Conservation (phyloP, 129 eudicot species). For the Chrysanthemum lavandulifolium region DNA sequence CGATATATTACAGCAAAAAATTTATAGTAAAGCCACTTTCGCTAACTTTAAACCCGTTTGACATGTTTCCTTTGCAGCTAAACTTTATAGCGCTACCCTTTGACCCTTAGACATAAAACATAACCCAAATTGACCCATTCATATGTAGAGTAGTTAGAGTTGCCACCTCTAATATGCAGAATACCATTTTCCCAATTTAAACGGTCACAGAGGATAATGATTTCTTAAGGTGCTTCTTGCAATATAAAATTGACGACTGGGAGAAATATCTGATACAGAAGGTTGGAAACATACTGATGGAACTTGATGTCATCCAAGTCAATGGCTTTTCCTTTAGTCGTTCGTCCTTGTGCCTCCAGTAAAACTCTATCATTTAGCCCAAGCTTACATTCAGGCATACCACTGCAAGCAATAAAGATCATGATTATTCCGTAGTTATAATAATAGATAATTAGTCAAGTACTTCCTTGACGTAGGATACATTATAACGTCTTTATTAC, state of each 20-base stretch:
- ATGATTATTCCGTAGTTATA: neutral
- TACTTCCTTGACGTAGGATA: too few species aligned
- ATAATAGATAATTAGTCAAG: too few species aligned
- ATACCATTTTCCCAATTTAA: too few species aligned
- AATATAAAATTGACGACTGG: neutral
- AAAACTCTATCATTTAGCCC: conserved; percentile 92
- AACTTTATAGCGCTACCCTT: neutral
- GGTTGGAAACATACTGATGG: conserved; percentile 67
- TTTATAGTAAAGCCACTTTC: neutral
- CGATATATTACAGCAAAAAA: too few species aligned
- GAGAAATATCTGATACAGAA: neutral
- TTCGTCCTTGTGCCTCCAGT: conserved; percentile 92
- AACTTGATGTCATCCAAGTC: conserved; percentile 93
- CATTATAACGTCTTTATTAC: too few species aligned
- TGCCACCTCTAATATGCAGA: too few species aligned
- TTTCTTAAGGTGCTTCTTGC: conserved; percentile 2
- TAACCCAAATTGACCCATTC: neutral
- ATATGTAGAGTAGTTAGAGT: neutral
- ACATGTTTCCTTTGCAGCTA: neutral
- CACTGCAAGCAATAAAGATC: conserved; percentile 56
- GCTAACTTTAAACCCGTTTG: neutral
- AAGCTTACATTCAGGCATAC: conserved; percentile 99
- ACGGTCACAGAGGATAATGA: neutral
- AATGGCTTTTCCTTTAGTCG: conserved; percentile 89
- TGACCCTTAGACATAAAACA: neutral